Percentiles rank a stretch among this genome's conserved stretches.
Conservation (phyloP, 352 stramenopile species). For the Halophytophthora polymorphica region DNA sequence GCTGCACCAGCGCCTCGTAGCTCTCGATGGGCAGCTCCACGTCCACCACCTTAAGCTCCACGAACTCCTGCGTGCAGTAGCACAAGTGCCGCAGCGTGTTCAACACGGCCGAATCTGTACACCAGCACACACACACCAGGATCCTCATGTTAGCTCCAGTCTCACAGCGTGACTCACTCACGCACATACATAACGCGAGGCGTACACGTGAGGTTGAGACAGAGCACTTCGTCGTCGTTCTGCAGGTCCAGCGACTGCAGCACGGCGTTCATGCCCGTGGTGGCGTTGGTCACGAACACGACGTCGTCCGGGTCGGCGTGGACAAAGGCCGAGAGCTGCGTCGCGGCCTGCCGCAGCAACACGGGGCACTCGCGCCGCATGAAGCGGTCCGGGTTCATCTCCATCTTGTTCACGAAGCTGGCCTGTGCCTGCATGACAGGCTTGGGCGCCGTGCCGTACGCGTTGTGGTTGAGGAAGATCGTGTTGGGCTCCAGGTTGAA, state of each 20-base stretch:
- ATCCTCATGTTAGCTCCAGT: neutral
- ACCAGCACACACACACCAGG: constrained; percentile 7
- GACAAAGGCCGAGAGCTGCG: constrained; percentile 64
- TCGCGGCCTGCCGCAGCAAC: constrained; percentile 60
- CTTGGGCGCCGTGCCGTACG: constrained; percentile 70
- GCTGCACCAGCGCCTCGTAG: constrained; percentile 67
- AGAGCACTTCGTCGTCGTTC: constrained; percentile 86
- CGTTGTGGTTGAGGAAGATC: constrained; percentile 83
- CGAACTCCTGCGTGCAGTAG: constrained; percentile 85
- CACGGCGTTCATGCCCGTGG: constrained; percentile 82
- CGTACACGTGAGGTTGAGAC: constrained; percentile 85
- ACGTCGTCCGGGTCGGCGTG: constrained; percentile 73
- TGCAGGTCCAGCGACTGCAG: constrained; percentile 83
- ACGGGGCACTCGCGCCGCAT: constrained; percentile 61
- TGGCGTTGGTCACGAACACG: constrained; percentile 86
- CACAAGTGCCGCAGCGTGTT: constrained; percentile 83
- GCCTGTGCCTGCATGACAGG: constrained; percentile 79
- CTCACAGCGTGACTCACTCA: neutral
- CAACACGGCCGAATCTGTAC: constrained; percentile 69
- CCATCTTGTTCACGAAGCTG: constrained; percentile 87
- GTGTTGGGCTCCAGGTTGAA: constrained; percentile 81
- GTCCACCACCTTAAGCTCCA: constrained; percentile 87
- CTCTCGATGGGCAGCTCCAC: constrained; percentile 65
- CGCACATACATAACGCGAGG: neutral
- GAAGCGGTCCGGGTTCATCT: constrained; percentile 84